phyloP scores from a whole-genome alignment of 306 rosid species.

The Vicia villosa region DNA sequence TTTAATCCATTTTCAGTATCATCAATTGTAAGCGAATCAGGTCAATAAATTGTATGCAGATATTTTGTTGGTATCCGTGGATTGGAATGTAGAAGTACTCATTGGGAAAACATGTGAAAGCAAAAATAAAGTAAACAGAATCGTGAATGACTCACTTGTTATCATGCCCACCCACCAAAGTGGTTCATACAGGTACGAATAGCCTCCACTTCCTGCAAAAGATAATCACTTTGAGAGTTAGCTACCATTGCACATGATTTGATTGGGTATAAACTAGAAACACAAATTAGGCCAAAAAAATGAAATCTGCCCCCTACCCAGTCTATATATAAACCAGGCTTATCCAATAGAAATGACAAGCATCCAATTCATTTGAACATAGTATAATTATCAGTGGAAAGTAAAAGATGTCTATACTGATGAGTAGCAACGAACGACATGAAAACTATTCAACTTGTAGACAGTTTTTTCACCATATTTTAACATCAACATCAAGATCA shows the following conservation, averaged over 20 bases:
- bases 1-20: constrained; percentile 10
- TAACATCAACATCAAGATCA: constrained; percentile 20
- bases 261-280: constrained; percentile 1
- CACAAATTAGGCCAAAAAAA: neutral
- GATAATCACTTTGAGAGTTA: constrained; percentile 40
- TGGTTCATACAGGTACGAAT: constrained; percentile 96
- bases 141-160: constrained; percentile 72
- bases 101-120: constrained; percentile 7
- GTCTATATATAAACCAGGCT: neutral
- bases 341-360: constrained; percentile 2
- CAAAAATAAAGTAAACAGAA: constrained; percentile 25
- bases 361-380: neutral
- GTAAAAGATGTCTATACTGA: constrained; percentile 3
- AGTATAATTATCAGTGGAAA: neutral
- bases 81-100: constrained; percentile 18
- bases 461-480: neutral
- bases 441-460: constrained; percentile 1
- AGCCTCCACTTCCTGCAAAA: constrained; percentile 89
- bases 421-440: neutral
- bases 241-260: constrained; percentile 6
- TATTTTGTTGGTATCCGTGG: constrained; percentile 14
- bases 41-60: constrained; percentile 1
- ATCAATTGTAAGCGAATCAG: constrained; percentile 19
- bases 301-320: neutral
- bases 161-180: constrained; percentile 99